Evolutionary conservation across 371 early-diverging fungal species (phyloP).

Genomic region (Mucor ambiguus): DNA sequence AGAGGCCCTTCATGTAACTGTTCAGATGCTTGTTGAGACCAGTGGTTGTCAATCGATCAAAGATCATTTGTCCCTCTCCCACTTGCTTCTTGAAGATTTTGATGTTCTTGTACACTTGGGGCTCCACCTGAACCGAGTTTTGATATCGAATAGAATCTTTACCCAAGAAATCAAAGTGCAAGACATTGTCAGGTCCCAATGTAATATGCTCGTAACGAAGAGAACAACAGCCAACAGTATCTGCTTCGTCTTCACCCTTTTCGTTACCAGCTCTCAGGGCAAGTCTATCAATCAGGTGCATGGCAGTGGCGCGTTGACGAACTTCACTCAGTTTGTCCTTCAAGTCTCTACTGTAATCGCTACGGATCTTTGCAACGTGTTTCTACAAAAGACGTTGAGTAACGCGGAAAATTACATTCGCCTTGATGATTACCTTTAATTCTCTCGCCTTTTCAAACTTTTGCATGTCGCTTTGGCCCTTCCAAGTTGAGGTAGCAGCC

Average conservation of each 20-base stretch:
- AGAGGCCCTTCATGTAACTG: constrained; percentile 87
- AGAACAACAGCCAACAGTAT: constrained; percentile 98
- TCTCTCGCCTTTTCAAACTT: constrained; percentile 96
- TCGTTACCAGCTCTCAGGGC: constrained; percentile 98
- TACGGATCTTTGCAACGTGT: constrained; percentile 77
- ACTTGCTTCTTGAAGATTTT: constrained; percentile 79
- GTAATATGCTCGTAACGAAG: constrained; percentile 91
- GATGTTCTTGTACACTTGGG: constrained; percentile 92
- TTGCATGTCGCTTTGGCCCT: constrained; percentile 93
- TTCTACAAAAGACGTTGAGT: constrained; percentile 38
- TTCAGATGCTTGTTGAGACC: constrained; percentile 89
- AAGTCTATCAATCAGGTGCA: constrained; percentile 94
- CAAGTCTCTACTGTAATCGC: constrained; percentile 75
- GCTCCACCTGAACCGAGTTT: constrained; percentile 83
- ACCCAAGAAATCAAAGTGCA: constrained; percentile 96
- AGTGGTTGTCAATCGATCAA: constrained; percentile 84
- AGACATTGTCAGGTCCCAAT: constrained; percentile 72
- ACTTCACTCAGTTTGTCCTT: constrained; percentile 74
- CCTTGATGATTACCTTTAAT: constrained; percentile 65
- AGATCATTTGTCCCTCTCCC: constrained; percentile 71
- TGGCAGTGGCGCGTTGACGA: constrained; percentile 94
- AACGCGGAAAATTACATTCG: not conserved
- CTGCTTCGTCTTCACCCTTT: constrained; percentile 97
- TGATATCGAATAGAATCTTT: constrained; percentile 97
- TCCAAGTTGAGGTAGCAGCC: constrained; percentile 90